Evolutionary conservation across 495 filamentous ascomycete genomes (phyloP), one percentile per base, ranked within the genome.

Genomic region (Pyrenopolyporus hunteri): DNA sequence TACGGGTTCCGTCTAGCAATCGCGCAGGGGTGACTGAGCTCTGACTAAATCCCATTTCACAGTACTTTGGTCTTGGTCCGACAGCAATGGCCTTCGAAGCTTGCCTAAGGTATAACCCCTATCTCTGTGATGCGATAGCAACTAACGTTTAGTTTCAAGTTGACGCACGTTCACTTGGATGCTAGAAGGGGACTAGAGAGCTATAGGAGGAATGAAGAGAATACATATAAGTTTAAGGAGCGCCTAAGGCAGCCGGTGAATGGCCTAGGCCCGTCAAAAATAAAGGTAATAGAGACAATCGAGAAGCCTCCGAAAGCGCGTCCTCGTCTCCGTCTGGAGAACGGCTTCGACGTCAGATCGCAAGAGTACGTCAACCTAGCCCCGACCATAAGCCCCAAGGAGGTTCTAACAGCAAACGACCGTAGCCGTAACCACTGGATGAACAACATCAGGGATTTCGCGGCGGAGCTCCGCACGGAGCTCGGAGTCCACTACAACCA

Each of bases 371-470:
- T 33, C 14, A 1, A 32, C 6, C 9, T 33, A 1, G 3, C 39
- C 7, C 10, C 16, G 25, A 26, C 3, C 6, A 13, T 14, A 32
- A 8, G 0, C 23, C 3, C 13, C 0, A 3, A 6, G 32, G 14
- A 9, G 33, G 25, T 32, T 2, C 44, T 48, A 42, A 48, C 44
- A 25, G 5, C 0, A 3, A 48, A 43, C 23, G 3, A 5, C 17
- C 11, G 11, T 14, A 57, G 43, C 29, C 67, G 68, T 20, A 56
- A 69, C 37, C 57, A 63, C 9, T 71, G 69, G 66, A 64, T 69
- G 33, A 58, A 67, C 13, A 62, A 61, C 48, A 69, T 71, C 45
- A 59, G 56, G 31, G 40, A 57, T 32, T 69, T 71, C 17, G 52
- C 51, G 22, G 44, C 40, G 25, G 47, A 48, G 42, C 60, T 20